phyloP scores from a whole-genome alignment of 2,329 filamentous ascomycete genomes.

The Botrytis byssoidea region DNA sequence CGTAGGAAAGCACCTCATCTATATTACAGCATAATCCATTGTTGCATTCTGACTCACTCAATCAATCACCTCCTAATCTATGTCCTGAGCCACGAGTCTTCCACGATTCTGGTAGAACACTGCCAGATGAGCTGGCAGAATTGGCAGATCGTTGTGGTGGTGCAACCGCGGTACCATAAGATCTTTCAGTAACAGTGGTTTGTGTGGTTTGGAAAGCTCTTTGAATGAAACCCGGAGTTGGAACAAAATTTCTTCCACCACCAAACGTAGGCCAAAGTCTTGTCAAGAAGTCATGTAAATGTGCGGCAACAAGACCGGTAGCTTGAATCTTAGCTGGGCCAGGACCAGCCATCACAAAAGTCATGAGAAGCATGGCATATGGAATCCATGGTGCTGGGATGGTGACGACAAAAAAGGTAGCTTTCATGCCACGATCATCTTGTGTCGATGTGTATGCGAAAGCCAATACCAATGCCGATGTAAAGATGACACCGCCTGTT shows the following conservation, averaged over 20 bases:
- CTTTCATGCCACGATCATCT: slow-evolving; percentile 75
- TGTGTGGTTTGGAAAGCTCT: slow-evolving; percentile 56
- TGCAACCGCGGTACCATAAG: slow-evolving; percentile 62
- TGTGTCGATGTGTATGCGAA: slow-evolving; percentile 82
- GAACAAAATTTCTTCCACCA: slow-evolving; percentile 73
- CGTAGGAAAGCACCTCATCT: not conserved
- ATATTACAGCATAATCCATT: not conserved
- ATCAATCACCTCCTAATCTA: slow-evolving; percentile 53
- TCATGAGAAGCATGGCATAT: slow-evolving; percentile 72
- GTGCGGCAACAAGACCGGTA: slow-evolving; percentile 81
- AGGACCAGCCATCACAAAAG: slow-evolving; percentile 65
- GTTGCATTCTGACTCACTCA: not conserved
- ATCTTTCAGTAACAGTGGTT: slow-evolving; percentile 48
- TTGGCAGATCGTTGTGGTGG: slow-evolving; percentile 41
- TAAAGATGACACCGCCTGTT: slow-evolving; percentile 50
- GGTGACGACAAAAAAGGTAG: slow-evolving; percentile 77
- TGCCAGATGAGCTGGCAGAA: slow-evolving; percentile 45
- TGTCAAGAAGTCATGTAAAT: slow-evolving; percentile 86
- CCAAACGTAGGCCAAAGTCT: slow-evolving; percentile 87
- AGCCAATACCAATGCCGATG: slow-evolving; percentile 70
- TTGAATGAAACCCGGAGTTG: slow-evolving; percentile 70
- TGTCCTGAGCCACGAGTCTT: slow-evolving; percentile 60
- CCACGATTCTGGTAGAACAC: slow-evolving; percentile 63
- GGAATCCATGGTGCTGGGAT: slow-evolving; percentile 82
- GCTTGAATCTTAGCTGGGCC: slow-evolving; percentile 59